Percentiles rank a stretch among this genome's conserved stretches.
phyloP scores from a whole-genome alignment of 202 grass and related monocot species.

The Sporobolus alterniflorus region DNA sequence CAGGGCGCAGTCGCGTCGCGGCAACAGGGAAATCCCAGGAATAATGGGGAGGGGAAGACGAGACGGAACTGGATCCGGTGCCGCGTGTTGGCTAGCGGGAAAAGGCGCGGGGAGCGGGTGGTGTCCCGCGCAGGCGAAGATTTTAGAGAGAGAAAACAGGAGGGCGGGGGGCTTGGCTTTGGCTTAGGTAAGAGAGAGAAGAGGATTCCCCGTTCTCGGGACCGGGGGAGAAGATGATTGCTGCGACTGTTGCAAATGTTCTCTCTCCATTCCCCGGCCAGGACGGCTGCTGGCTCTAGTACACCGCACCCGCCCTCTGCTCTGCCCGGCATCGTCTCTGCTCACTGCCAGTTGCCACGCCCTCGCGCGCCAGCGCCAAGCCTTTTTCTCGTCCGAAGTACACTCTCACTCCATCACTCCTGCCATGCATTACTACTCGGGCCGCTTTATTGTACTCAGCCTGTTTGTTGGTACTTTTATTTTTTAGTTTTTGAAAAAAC shows the following conservation, averaged over 20 bases:
- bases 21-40: slow-evolving; percentile 34
- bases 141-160: background rate
- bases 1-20: slow-evolving; percentile 30
- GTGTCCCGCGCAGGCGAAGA: slow-evolving; percentile 12
- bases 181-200: slow-evolving; percentile 21
- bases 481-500: no score
- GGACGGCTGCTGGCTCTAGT: no score
- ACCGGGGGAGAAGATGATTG: background rate
- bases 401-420: no score
- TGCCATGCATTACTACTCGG: no score
- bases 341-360: no score
- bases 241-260: background rate
- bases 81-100: slow-evolving; percentile 18
- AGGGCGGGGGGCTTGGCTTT: slow-evolving; percentile 3
- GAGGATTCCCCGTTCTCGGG: background rate
- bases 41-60: slow-evolving; percentile 26
- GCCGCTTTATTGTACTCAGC: no score
- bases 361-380: no score
- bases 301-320: no score
- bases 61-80: slow-evolving; percentile 26
- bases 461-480: no score
- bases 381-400: no score
- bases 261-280: no score
- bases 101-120: slow-evolving; percentile 25
- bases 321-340: no score